Conservation (phyloP, 148 eudicot species). For the Heliamphora exappendiculata region DNA sequence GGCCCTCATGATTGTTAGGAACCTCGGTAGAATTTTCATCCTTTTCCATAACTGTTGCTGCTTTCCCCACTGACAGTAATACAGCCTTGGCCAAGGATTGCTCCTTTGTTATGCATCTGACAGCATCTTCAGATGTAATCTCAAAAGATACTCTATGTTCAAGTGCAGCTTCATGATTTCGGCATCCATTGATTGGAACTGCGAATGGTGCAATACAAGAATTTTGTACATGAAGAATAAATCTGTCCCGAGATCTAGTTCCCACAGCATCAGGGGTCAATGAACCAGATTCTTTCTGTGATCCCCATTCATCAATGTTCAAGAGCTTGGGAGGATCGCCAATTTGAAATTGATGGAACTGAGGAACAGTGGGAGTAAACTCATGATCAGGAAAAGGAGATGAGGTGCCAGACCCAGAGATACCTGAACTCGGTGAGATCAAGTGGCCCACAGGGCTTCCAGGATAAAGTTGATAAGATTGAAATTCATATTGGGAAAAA, state of each 20-base stretch:
- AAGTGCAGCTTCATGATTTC: constrained; percentile 29
- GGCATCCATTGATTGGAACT: constrained; percentile 27
- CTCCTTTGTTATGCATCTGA: constrained; percentile 76
- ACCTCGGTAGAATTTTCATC: constrained; percentile 20
- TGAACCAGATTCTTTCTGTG: constrained; percentile 62
- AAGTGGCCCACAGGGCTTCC: constrained; percentile 85
- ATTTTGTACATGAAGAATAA: constrained; percentile 38
- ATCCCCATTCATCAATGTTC: constrained; percentile 64
- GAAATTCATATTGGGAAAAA: constrained; percentile 66
- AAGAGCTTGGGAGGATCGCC: constrained; percentile 54
- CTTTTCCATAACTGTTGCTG: constrained; percentile 9
- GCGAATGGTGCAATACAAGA: constrained; percentile 44
- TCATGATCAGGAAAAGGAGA: constrained; percentile 74
- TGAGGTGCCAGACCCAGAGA: constrained; percentile 81
- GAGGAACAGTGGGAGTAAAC: constrained; percentile 28
- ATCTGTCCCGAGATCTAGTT: constrained; percentile 36
- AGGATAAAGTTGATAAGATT: constrained; percentile 70
- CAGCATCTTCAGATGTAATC: constrained; percentile 69
- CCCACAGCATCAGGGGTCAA: constrained; percentile 58
- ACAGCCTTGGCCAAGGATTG: constrained; percentile 37
- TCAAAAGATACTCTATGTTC: constrained; percentile 85
- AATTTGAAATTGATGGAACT: constrained; percentile 42
- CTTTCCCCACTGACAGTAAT: constrained; percentile 20
- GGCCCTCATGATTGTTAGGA: constrained; percentile 17
- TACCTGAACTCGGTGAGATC: constrained; percentile 83